Conservation (phyloP, 1,284 basidiomycete species). For the Coriolopsis trogii region DNA sequence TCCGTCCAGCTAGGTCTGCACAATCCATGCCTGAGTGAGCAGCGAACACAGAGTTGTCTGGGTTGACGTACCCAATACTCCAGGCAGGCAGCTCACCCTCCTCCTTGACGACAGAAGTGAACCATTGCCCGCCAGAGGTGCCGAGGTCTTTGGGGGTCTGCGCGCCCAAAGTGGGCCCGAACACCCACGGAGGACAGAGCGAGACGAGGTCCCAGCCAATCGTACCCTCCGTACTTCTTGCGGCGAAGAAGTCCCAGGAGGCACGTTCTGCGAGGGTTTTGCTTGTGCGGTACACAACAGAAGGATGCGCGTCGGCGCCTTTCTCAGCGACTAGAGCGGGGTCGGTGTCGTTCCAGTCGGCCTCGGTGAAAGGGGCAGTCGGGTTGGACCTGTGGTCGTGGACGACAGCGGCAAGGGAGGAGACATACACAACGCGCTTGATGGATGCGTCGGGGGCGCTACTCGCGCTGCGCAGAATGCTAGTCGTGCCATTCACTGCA, state of each 20-base stretch:
- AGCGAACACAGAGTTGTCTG: background rate
- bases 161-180: constrained; percentile 51
- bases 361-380: constrained; percentile 39
- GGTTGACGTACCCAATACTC: background rate
- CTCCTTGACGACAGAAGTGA: constrained; percentile 35
- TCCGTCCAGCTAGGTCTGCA: constrained; percentile 47
- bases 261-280: constrained; percentile 74
- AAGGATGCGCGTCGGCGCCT: constrained; percentile 46
- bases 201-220: constrained; percentile 56
- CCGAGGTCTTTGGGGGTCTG: constrained; percentile 49
- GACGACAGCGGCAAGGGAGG: constrained; percentile 54
- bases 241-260: constrained; percentile 60
- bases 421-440: constrained; percentile 69
- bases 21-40: background rate
- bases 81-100: constrained; percentile 14
- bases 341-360: constrained; percentile 68
- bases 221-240: constrained; percentile 43
- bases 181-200: constrained; percentile 60
- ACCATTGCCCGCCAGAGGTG: constrained; percentile 45
- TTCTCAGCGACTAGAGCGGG: constrained; percentile 51
- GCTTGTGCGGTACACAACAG: constrained; percentile 54
- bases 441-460: constrained; percentile 42
- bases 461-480: constrained; percentile 30
- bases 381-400: too few relatives aligned
- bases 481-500: constrained; percentile 32